Conservation (phyloP, 306 rosid species). For the Castanea sativa region DNA sequence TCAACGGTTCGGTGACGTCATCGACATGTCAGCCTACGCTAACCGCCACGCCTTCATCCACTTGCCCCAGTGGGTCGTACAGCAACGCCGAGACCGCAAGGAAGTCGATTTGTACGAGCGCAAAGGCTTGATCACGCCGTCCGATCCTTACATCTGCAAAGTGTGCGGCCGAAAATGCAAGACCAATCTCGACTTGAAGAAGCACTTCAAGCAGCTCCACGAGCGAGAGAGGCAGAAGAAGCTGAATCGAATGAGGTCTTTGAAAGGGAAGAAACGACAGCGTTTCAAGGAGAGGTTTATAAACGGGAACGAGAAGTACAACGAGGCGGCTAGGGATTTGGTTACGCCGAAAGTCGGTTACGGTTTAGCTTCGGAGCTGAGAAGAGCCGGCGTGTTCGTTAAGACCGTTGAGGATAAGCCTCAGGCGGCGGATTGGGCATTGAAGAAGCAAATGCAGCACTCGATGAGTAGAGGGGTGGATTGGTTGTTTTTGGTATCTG, state of each 20-base stretch:
- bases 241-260: slow-evolving; percentile 46
- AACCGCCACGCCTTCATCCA: slow-evolving; percentile 82
- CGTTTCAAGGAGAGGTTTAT: slow-evolving; percentile 56
- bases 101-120: slow-evolving; percentile 65
- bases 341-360: slow-evolving; percentile 63
- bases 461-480: slow-evolving; percentile 83
- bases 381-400: slow-evolving; percentile 84
- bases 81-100: slow-evolving; percentile 56
- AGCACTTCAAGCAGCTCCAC: slow-evolving; percentile 73
- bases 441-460: slow-evolving; percentile 85
- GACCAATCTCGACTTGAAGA: slow-evolving; percentile 56
- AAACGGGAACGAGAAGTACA: slow-evolving; percentile 53
- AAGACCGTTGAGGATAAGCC: slow-evolving; percentile 85
- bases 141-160: slow-evolving; percentile 54
- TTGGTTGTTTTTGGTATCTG: slow-evolving; percentile 80
- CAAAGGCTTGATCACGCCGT: slow-evolving; percentile 44
- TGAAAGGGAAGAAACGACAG: slow-evolving; percentile 67
- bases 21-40: slow-evolving; percentile 79
- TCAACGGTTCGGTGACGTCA: slow-evolving; percentile 53
- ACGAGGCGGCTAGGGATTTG: slow-evolving; percentile 59
- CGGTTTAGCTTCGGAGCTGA: slow-evolving; percentile 73
- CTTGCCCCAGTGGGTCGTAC: slow-evolving; percentile 65
- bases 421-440: slow-evolving; percentile 84
- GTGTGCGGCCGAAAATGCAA: slow-evolving; percentile 72
- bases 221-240: slow-evolving; percentile 72